Evolutionary conservation across 305 asterid species (phyloP), one percentile per base, ranked within the genome.

Genomic region (Fraxinus velutina): DNA sequence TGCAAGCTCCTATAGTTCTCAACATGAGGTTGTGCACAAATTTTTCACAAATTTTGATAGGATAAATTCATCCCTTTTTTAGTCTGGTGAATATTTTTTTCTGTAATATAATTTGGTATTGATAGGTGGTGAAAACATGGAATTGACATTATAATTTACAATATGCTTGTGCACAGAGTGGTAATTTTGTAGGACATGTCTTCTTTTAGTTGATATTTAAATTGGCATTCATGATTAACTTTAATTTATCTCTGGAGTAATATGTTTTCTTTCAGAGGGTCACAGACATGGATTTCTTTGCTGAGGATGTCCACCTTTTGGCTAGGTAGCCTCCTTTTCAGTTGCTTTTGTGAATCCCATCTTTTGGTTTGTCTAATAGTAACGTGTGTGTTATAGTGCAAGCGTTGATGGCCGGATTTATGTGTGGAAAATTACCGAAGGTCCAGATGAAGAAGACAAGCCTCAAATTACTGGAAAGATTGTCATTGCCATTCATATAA

Each of bases 251-350:
- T 79, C 79, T 73, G 68, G 66, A 77, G 36, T 30, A 80, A 22
- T 86, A 72, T 78, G 36, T 81, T 77, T 87, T 83, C 78, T 88
- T 86, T 73, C 97, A 95, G 98, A 93, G 97, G 92, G 98, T 93
- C 81, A 93, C 98, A 12, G 98, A 95, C 86, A 95, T 95, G 98
- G 97, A 95, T 84, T 95, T 95, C 90, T 95, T 95, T 86, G 98
- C 98, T 10, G 97, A 95, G 87, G 98, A 95, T 89, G 98, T 95
- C 84, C 98, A 90, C 88, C 95, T 95, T 80, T 87, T 93, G 89
- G 98, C 98, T 62, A 92, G 98, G 98, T 94, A 92, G 79, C n/a
- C 64, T 36, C 78, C 75, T 81, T 10, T 9, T 78, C 78, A 73
- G 79, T 39, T 85, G 27, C 44, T 76, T 80, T 50, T 80, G 73